phyloP scores from a whole-genome alignment of 495 filamentous ascomycete species.

The Neurospora sp. region DNA sequence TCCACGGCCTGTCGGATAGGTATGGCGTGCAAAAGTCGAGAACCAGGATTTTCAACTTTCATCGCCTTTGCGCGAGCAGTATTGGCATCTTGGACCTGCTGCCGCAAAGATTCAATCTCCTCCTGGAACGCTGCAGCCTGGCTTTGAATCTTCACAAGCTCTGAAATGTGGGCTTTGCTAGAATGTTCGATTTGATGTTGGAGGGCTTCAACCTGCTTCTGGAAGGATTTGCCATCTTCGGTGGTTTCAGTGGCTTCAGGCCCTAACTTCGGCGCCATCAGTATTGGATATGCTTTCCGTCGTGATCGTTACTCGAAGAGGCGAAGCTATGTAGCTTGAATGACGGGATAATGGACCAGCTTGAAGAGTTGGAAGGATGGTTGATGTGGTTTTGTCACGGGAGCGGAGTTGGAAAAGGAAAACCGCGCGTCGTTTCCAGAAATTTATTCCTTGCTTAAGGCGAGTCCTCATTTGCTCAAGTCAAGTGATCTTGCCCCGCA shows the following conservation, averaged over 20 bases:
- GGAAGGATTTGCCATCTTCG: not conserved
- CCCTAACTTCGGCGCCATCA: not conserved
- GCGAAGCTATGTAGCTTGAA: not conserved
- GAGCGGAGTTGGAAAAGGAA: not conserved
- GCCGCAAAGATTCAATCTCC: not conserved
- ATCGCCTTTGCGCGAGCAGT: not conserved
- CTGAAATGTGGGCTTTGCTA: not conserved
- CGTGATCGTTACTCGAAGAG: not conserved
- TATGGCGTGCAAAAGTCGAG: not conserved
- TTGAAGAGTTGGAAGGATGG: too few species aligned
- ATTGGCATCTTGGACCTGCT: not conserved
- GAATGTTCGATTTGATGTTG: not conserved
- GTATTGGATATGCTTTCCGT: not conserved
- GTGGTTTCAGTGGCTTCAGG: not conserved
- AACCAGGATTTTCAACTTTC: not conserved
- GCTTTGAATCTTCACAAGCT: not conserved
- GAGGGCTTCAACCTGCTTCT: not conserved
- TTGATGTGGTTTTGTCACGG: not conserved
- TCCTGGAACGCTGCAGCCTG: not conserved
- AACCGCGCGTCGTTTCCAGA: not conserved
- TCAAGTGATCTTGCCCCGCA: too few species aligned
- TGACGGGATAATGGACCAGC: not conserved
- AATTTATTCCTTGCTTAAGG: not conserved
- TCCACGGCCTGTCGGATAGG: not conserved
- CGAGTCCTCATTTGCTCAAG: not conserved